A percentile compares a stretch with the other conserved stretches of the same genome.
Conservation (phyloP, 192 early-diverging fungal genomes). For the Backusella mclennaniae region DNA sequence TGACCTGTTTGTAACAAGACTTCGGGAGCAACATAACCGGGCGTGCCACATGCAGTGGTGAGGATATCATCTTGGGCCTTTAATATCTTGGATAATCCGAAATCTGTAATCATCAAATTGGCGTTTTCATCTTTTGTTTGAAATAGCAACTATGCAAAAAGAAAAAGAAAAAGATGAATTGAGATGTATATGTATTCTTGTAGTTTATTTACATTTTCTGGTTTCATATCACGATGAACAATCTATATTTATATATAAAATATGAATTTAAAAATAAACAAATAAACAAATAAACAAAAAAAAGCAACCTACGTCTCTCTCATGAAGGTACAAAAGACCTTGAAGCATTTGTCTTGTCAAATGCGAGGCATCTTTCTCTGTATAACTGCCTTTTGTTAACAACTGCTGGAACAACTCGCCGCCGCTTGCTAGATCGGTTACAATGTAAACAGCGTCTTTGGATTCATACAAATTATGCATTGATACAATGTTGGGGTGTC, state of each 20-base stretch:
- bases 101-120: constrained; percentile 85
- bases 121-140: constrained; percentile 51
- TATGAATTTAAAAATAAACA: constrained; percentile 6
- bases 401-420: constrained; percentile 88
- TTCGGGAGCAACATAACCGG: constrained; percentile 88
- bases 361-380: constrained; percentile 76
- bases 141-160: constrained; percentile 57
- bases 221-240: constrained; percentile 85
- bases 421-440: constrained; percentile 76
- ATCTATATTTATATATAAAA: constrained; percentile 45
- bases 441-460: constrained; percentile 68
- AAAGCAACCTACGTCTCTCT: constrained; percentile 48
- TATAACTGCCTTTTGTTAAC: constrained; percentile 70
- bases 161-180: neutral
- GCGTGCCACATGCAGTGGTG: constrained; percentile 87
- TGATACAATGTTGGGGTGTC: constrained; percentile 85
- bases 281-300: neutral
- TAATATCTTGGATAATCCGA: constrained; percentile 79
- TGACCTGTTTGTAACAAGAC: constrained; percentile 82
- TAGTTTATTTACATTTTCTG: constrained; percentile 67
- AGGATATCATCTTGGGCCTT: constrained; percentile 73
- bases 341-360: constrained; percentile 75
- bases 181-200: neutral
- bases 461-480: constrained; percentile 72
- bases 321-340: constrained; percentile 87